phyloP scores from a whole-genome alignment of 2,329 filamentous ascomycete species.

The Xylaria sp. region DNA sequence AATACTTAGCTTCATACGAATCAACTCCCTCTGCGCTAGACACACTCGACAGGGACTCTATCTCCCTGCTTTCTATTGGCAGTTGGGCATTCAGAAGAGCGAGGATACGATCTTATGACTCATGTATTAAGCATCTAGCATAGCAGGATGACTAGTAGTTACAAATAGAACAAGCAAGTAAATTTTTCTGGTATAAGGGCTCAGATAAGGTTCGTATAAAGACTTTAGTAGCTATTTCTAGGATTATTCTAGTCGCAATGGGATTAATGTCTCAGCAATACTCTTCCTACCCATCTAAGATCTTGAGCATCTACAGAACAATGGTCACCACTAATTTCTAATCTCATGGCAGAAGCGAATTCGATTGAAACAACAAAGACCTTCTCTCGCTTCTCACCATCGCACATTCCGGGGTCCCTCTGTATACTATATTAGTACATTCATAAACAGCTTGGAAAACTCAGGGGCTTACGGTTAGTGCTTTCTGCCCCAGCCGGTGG shows the following conservation, averaged over 20 bases:
- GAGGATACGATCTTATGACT: neutral
- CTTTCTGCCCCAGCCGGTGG: neutral
- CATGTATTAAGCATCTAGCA: no score
- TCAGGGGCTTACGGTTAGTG: constrained; percentile 1
- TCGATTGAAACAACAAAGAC: neutral
- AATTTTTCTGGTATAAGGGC: no score
- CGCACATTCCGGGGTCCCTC: neutral
- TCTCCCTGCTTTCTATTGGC: neutral
- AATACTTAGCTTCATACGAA: neutral
- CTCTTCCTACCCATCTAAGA: no score
- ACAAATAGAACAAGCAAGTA: no score
- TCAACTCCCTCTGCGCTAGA: neutral
- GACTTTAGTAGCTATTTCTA: no score
- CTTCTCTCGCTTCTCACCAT: constrained; percentile 16
- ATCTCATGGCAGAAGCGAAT: neutral
- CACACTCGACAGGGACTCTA: neutral
- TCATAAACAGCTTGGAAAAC: neutral
- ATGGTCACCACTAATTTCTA: no score
- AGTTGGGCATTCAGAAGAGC: neutral
- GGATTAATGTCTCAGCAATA: no score
- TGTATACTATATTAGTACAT: constrained; percentile 18
- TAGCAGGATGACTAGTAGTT: no score
- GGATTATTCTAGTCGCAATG: no score
- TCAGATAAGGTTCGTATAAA: no score
- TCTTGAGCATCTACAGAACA: no score